Conservation (phyloP, 176 grass and related monocot species). For the Pontederia paniculata region DNA sequence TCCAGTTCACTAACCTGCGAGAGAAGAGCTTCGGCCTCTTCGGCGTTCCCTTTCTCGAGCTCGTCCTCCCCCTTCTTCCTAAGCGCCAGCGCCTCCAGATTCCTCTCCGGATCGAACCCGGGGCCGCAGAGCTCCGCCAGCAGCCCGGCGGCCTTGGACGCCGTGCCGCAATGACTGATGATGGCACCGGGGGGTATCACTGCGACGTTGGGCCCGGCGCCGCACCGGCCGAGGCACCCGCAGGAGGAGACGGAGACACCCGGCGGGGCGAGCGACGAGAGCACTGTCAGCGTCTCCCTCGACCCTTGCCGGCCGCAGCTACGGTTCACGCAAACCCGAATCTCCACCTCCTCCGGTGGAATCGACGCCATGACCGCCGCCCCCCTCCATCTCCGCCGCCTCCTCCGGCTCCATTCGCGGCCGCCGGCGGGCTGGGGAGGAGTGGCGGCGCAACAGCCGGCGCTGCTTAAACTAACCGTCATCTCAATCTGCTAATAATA, state of each 20-base stretch:
- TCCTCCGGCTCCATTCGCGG: neutral
- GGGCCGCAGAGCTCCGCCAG: conserved; percentile 47
- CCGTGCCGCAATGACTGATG: conserved; percentile 53
- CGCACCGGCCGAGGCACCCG: conserved; percentile 76
- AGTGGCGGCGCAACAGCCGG: neutral
- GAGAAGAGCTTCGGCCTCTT: conserved; percentile 62
- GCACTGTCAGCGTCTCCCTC: conserved; percentile 52
- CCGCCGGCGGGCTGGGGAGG: too few relatives aligned
- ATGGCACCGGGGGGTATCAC: conserved; percentile 26
- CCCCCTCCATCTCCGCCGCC: neutral
- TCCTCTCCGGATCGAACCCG: conserved; percentile 35
- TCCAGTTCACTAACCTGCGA: conserved; percentile 29
- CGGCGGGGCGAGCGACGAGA: conserved; percentile 45
- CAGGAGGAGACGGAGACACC: conserved; percentile 50
- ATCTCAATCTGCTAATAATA: neutral
- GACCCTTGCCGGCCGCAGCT: conserved; percentile 67
- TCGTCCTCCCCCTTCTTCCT: conserved; percentile 51
- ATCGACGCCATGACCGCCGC: conserved; percentile 5
- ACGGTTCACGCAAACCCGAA: conserved; percentile 89
- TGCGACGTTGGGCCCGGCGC: conserved; percentile 51
- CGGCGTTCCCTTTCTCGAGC: conserved; percentile 33
- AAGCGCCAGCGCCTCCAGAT: conserved; percentile 37
- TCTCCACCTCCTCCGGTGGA: conserved; percentile 9
- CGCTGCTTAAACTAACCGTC: neutral
- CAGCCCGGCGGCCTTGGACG: conserved; percentile 41